Conservation (phyloP, 495 filamentous ascomycete species). For the Immersiella caudata region DNA sequence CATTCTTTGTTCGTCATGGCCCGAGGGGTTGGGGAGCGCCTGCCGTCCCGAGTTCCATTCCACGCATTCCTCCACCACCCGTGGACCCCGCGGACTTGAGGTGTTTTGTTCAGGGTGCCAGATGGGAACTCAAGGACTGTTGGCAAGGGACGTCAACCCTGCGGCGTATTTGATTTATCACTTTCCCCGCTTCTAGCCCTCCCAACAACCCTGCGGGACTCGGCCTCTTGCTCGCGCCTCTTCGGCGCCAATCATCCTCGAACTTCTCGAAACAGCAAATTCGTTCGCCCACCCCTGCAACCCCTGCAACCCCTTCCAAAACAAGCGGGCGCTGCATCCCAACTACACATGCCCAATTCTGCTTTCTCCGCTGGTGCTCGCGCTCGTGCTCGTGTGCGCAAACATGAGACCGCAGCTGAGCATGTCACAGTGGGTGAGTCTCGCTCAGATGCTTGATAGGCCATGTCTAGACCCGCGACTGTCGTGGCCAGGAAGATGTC, state of each 20-base stretch:
- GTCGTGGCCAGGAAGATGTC: slow-evolving; percentile 13
- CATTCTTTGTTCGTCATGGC: not conserved
- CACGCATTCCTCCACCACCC: not conserved
- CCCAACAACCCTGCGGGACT: not conserved
- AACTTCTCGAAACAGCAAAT: slow-evolving; percentile 8
- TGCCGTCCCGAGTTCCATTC: too few relatives aligned
- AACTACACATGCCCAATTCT: not conserved
- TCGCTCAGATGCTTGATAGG: slow-evolving; percentile 15
- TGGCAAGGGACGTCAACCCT: not conserved
- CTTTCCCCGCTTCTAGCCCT: not conserved
- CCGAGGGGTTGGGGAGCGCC: too few relatives aligned
- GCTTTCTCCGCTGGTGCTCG: not conserved
- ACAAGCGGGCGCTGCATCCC: slow-evolving; percentile 12
- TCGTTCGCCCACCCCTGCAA: not conserved
- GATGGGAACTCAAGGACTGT: not conserved
- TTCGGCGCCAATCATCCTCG: slow-evolving; percentile 7
- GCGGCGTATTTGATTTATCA: not conserved
- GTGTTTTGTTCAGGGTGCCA: not conserved
- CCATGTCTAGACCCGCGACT: slow-evolving; percentile 10
- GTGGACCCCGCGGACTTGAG: too few relatives aligned
- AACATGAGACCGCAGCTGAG: slow-evolving; percentile 3
- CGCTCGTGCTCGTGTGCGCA: not conserved
- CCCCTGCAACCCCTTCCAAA: slow-evolving; percentile 13
- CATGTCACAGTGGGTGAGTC: slow-evolving; percentile 4
- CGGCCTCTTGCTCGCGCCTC: not conserved